Base-by-base conservation (phyloP, 495 filamentous ascomycete genomes). In the Aspergillus campestris region DNA sequence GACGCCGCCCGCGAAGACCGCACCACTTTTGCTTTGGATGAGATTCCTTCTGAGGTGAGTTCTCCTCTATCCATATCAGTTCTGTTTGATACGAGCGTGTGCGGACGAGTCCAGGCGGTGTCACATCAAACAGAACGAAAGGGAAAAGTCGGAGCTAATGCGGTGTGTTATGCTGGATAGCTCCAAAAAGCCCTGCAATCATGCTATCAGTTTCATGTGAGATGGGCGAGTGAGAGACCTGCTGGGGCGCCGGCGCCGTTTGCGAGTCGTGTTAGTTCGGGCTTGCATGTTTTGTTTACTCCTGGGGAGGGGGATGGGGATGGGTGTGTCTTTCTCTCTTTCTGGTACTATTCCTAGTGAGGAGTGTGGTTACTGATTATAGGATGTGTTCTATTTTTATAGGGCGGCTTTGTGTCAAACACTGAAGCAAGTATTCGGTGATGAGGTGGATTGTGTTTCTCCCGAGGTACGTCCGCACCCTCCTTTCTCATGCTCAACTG, bases 241-340 rank as follows among this genome's bases (percentile, higher is more conserved):
- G 87, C 83, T 54, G 61, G 73, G 30, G 58, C 77, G 1, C 53
- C 82, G 28, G 65, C 81, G 37, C 91, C 92, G 24, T 85, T 91
- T 56, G 62, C 75, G 28, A 83, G 89, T 41, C 77, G 83, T 48
- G 63, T 89, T 30, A 78, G 85, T 6, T 81, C 89, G 3, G 92
- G 92, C 15, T 69, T 97, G 8, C 89, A 96, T 73, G 71, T 89
- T 18, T 84, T 86, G 56, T 87, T 84, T 55, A 86, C 82, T 0
- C 83, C 86, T 7, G 40, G 62, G 67, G 40, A 34, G 44, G 60
- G 31, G 36, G 50, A 31, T 34, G 53, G 10, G 58, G 69, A 73
- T 71, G 65, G 55, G 75, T 70, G 51, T 60, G 61, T 55, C 32
- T 34, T 9, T 45, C 28, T 24, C 2, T 12, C 14, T n/a, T 34